Evolutionary conservation across 768 basidiomycete species (phyloP).

Genomic region (Lyophyllum shimeji): DNA sequence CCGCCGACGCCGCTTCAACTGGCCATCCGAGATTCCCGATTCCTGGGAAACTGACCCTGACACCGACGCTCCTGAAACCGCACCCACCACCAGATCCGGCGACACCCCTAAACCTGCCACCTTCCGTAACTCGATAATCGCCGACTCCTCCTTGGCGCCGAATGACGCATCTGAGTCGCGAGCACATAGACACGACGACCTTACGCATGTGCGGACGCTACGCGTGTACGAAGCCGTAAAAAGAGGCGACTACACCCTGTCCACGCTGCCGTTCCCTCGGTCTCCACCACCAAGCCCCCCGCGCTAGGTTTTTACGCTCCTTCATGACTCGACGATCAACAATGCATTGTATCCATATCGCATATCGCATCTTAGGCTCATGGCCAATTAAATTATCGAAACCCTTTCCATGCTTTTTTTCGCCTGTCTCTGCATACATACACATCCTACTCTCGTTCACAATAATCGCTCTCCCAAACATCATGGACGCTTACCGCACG

Average conservation of each 20-base stretch:
- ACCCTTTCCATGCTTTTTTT: neutral
- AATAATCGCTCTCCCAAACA: neutral
- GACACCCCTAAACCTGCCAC: conserved; percentile 17
- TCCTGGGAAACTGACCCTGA: conserved; percentile 28
- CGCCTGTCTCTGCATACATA: neutral
- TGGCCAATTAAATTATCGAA: neutral
- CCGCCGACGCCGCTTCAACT: conserved; percentile 65
- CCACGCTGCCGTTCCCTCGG: conserved; percentile 21
- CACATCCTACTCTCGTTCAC: neutral
- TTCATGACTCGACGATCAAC: neutral
- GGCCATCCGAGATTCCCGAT: conserved; percentile 49
- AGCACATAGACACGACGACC: conserved; percentile 30
- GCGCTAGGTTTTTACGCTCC: neutral
- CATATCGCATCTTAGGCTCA: conserved; percentile 1
- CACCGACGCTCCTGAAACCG: conserved; percentile 14
- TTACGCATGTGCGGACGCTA: conserved; percentile 52
- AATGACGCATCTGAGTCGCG: neutral
- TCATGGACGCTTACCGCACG: neutral
- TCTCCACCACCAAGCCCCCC: conserved; percentile 17
- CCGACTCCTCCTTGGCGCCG: conserved; percentile 19
- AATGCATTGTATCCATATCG: conserved; percentile 9
- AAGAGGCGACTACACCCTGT: conserved; percentile 18
- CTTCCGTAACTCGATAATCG: conserved; percentile 16
- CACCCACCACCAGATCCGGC: conserved; percentile 11
- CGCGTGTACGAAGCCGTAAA: conserved; percentile 54